Conservation (phyloP, 306 rosid genomes). For the Acacia crassicarpa region DNA sequence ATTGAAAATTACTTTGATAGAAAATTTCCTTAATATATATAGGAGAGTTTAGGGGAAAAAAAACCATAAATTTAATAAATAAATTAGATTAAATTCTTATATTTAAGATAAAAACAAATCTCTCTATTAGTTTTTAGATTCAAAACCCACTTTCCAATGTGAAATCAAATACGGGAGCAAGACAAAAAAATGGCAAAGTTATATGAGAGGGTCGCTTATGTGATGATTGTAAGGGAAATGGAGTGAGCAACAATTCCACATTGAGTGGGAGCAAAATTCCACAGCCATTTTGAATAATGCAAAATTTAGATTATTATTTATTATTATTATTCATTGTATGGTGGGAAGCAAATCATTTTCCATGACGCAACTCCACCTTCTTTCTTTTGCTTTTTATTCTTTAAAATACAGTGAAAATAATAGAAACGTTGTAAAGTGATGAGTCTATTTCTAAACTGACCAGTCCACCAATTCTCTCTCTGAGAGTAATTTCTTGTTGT, state of each 20-base stretch:
- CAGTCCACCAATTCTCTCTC: neutral
- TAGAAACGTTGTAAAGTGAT: neutral
- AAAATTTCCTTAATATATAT: no score
- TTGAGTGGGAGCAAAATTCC: neutral
- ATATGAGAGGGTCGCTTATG: neutral
- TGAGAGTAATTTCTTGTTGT: no score
- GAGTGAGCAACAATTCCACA: neutral
- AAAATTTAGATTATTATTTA: neutral
- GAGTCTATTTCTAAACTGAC: neutral
- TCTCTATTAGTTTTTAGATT: no score
- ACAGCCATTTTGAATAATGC: neutral
- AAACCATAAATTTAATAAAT: no score
- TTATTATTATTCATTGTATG: neutral
- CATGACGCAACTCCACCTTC: neutral
- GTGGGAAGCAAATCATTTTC: constrained; percentile 2
- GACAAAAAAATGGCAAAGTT: no score
- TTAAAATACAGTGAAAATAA: neutral
- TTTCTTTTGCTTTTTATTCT: neutral
- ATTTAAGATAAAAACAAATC: no score
- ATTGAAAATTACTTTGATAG: no score
- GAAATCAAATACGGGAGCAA: no score
- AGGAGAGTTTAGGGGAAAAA: no score
- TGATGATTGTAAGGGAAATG: neutral
- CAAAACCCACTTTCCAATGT: no score
- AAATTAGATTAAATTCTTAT: no score